These are phyloP conservation scores for Thuja plicata DNA, from an alignment of 83 land plant genomes.

Conservation along the genomic window DNA sequence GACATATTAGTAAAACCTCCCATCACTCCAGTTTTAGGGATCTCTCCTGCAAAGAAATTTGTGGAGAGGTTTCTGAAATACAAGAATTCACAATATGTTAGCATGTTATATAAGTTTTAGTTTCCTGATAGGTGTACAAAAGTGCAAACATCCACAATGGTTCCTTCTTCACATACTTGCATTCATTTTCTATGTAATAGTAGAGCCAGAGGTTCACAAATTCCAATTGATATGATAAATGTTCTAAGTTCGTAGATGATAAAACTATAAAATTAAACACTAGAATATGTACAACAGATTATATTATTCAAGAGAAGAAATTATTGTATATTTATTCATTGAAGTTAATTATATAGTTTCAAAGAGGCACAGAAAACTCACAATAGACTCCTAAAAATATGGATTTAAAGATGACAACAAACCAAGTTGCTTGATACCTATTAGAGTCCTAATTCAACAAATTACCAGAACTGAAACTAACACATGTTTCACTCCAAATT, in stretches of 20 bases:
- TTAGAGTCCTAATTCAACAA: no score
- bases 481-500: no score
- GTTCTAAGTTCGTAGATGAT: neutral
- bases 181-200: neutral
- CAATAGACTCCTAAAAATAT: no score
- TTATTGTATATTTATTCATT: no score
- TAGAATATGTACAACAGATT: no score
- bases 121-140: neutral
- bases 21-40: conserved; percentile 71
- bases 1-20: conserved; percentile 56
- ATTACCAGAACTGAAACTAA: no score
- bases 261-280: no score
- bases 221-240: neutral
- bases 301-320: no score
- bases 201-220: neutral
- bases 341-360: no score
- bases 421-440: no score
- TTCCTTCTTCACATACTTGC: neutral
- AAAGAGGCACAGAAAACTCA: no score
- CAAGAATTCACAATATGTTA: neutral
- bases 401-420: no score
- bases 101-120: neutral
- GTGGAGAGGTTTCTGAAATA: conserved; percentile 73
- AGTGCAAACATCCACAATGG: neutral
- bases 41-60: conserved; percentile 82